Conservation (phyloP, 805 yeast genomes). For the Metschnikowia santaceciliae region DNA sequence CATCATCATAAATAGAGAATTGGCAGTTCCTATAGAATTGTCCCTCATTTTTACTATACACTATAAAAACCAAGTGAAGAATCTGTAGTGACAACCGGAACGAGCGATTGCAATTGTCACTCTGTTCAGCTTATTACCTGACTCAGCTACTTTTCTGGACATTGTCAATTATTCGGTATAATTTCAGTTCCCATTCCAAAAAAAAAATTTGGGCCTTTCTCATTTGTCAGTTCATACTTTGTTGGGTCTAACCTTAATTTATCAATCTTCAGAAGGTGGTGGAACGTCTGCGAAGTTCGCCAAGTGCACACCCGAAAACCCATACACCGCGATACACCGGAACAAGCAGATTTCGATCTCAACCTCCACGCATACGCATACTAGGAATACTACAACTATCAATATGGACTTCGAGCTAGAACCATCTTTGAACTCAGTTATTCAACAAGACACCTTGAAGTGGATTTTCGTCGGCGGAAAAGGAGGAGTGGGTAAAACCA, state of each 20-base stretch:
- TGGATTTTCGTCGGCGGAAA: constrained; percentile 99
- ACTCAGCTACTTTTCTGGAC: too few relatives aligned
- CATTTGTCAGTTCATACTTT: too few relatives aligned
- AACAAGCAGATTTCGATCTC: background rate
- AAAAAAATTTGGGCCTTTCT: too few relatives aligned
- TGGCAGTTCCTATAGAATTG: background rate
- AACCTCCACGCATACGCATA: background rate
- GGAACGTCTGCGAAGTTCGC: constrained; percentile 3
- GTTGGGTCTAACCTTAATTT: background rate
- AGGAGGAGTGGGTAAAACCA: constrained; percentile 99
- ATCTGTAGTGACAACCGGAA: background rate
- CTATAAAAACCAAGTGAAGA: too few relatives aligned
- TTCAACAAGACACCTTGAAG: constrained; percentile 63
- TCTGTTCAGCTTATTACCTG: too few relatives aligned
- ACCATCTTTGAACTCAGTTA: constrained; percentile 65
- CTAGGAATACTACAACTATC: too few relatives aligned
- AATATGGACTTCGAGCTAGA: constrained; percentile 59
- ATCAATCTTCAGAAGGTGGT: background rate
- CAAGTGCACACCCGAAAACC: constrained; percentile 2
- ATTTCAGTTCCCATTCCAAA: too few relatives aligned
- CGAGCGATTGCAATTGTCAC: background rate
- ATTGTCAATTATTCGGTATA: too few relatives aligned
- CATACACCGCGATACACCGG: background rate
- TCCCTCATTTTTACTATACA: too few relatives aligned
- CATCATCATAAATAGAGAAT: background rate